Evolutionary conservation across 2,329 filamentous ascomycete species (phyloP).

Genomic region (Venturia carpophila): DNA sequence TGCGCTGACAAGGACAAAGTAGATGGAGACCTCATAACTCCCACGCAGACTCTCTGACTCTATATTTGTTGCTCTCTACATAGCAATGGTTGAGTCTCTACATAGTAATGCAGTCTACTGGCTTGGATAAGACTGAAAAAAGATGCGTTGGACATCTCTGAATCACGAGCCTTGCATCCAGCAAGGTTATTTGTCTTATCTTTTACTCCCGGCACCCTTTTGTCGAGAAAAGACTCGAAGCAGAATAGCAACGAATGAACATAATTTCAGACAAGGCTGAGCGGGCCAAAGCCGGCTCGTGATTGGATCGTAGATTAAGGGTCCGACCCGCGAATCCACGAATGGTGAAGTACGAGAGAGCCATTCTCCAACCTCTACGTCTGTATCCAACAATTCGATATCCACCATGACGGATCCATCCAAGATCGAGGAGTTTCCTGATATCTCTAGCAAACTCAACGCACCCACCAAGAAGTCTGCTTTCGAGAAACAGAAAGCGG

Average conservation of each 20-base stretch:
- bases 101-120: too few relatives aligned
- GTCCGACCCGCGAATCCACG: neutral
- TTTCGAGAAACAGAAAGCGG: conserved; percentile 81
- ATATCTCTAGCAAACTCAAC: conserved; percentile 68
- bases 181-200: too few relatives aligned
- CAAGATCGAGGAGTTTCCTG: conserved; percentile 47
- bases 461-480: conserved; percentile 76
- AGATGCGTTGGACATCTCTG: too few relatives aligned
- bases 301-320: neutral
- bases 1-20: too few relatives aligned
- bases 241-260: neutral
- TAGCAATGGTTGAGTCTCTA: too few relatives aligned
- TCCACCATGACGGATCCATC: conserved; percentile 3
- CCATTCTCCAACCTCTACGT: neutral
- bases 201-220: too few relatives aligned
- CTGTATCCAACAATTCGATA: neutral
- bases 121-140: too few relatives aligned
- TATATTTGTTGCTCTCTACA: too few relatives aligned
- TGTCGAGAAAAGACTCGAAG: neutral
- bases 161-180: too few relatives aligned
- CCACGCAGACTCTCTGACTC: too few relatives aligned
- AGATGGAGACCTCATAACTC: too few relatives aligned
- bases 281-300: neutral
- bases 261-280: neutral
- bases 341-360: neutral